These are phyloP conservation scores for Diaporthe vexans DNA, from an alignment of 2,329 filamentous ascomycete genomes.

Conservation along the genomic window DNA sequence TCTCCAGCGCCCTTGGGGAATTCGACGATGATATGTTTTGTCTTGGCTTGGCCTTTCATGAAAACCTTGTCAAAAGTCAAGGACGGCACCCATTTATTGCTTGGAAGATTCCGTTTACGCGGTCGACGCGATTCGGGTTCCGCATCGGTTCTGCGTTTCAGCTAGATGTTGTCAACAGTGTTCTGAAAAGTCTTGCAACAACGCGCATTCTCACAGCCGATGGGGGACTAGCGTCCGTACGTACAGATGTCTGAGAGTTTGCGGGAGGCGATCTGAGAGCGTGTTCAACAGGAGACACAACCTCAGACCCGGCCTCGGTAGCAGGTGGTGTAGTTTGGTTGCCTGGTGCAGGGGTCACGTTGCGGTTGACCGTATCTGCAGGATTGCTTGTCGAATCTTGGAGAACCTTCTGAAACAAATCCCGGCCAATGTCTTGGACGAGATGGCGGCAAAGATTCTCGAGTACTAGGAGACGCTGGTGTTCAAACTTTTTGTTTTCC, in stretches of 20 bases:
- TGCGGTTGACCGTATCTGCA: neutral
- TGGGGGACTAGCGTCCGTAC: neutral
- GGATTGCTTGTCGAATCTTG: neutral
- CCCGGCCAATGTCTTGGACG: neutral
- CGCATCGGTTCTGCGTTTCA: conserved; percentile 2
- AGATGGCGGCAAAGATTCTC: conserved; percentile 4
- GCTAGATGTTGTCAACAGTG: conserved; percentile 17
- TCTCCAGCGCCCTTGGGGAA: neutral
- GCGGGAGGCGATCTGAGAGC: neutral
- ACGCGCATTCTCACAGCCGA: neutral
- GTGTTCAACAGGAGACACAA: conserved; percentile 8
- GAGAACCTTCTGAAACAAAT: neutral
- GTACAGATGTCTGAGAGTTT: neutral
- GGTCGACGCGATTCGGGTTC: conserved; percentile 10
- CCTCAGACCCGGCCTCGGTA: conserved; percentile 1
- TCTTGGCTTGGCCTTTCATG: neutral
- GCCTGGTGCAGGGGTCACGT: neutral
- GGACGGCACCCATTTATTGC: neutral
- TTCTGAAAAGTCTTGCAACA: neutral
- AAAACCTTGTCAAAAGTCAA: neutral
- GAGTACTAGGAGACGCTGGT: neutral
- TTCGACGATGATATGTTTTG: conserved; percentile 22
- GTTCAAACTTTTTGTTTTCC: neutral
- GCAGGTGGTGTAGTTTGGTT: conserved; percentile 12
- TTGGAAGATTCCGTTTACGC: neutral